phyloP scores from a whole-genome alignment of 305 asterid genomes.

The Stenogyne calaminthoides region DNA sequence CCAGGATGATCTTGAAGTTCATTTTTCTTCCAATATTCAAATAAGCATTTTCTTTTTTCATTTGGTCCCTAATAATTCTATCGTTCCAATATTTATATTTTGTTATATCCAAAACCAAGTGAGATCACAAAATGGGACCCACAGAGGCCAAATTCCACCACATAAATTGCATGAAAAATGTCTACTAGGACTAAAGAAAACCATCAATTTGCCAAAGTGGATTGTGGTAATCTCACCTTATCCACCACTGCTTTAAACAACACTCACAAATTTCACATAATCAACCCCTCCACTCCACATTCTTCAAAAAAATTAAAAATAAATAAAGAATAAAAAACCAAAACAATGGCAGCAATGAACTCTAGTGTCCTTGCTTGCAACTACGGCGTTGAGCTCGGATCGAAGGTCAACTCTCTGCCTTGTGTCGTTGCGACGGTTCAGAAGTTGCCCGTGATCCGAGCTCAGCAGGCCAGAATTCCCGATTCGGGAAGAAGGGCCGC shows the following conservation, averaged over 20 bases:
- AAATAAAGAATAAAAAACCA: constrained; percentile 2
- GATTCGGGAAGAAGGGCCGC: constrained; percentile 82
- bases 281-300: background rate
- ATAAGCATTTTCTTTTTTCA: too few species aligned
- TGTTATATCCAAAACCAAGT: constrained; percentile 19
- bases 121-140: constrained; percentile 39
- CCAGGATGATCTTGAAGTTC: too few species aligned
- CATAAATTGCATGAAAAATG: constrained; percentile 34
- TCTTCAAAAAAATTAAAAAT: background rate
- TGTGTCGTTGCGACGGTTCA: constrained; percentile 39
- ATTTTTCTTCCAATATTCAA: background rate
- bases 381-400: constrained; percentile 61
- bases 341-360: constrained; percentile 79
- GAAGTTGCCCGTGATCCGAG: constrained; percentile 55
- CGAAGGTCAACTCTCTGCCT: constrained; percentile 50
- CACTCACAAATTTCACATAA: constrained; percentile 29
- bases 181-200: constrained; percentile 21
- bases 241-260: constrained; percentile 70
- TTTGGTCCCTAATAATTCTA: background rate
- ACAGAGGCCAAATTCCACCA: constrained; percentile 41
- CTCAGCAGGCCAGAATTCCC: constrained; percentile 44
- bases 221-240: constrained; percentile 91
- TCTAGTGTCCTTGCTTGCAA: constrained; percentile 78
- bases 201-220: constrained; percentile 61
- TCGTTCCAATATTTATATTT: background rate